phyloP scores from a whole-genome alignment of 331 rosid genomes.

The Quercus phellos region DNA sequence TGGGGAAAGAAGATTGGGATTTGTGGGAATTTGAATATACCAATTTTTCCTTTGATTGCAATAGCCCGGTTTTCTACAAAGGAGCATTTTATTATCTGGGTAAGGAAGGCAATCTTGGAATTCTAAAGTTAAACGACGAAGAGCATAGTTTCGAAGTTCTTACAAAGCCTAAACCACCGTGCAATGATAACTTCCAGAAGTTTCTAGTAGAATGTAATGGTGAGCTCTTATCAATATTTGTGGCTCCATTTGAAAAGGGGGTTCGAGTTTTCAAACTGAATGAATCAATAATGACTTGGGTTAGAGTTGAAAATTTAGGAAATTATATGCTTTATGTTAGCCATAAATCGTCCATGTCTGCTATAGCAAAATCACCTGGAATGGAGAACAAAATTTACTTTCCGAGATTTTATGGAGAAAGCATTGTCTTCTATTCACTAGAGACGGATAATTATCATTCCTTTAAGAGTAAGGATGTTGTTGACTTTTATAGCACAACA shows the following conservation, averaged over 20 bases:
- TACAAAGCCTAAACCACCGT: not conserved
- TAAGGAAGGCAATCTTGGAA: not conserved
- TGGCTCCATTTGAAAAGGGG: not conserved
- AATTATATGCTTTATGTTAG: not conserved
- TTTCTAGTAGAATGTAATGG: not conserved
- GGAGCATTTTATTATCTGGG: not conserved
- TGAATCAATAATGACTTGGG: not conserved
- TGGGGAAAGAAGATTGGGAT: not conserved
- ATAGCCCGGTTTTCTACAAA: not conserved
- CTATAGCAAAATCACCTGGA: not conserved
- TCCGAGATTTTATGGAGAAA: not conserved
- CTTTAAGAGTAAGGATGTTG: not conserved
- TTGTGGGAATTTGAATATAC: accelerated
- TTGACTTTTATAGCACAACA: not conserved
- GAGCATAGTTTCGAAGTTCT: not conserved
- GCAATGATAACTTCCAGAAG: not conserved
- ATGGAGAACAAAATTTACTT: not conserved
- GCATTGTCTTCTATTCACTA: not conserved
- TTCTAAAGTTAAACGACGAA: not conserved
- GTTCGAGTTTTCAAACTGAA: not conserved
- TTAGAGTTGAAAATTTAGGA: not conserved
- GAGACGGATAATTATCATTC: not conserved
- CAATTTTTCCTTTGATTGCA: not conserved
- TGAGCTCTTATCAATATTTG: not conserved
- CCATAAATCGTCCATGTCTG: not conserved